Evolutionary conservation across 148 eudicot genomes (phyloP).

Genomic region (Camellia lanceoleosa): DNA sequence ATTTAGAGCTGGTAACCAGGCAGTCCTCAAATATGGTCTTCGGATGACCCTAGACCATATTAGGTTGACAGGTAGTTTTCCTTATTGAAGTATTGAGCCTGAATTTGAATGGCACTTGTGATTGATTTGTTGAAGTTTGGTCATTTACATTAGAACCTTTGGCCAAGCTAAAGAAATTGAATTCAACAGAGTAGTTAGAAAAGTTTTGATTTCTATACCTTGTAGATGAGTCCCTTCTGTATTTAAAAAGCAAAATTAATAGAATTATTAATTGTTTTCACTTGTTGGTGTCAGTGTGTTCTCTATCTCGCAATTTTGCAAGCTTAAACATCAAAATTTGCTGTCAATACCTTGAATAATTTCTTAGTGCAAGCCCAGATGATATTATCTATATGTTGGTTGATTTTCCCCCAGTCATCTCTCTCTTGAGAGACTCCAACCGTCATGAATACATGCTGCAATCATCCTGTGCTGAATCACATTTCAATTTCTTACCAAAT

Average conservation of each 20-base stretch:
- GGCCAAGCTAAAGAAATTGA: slow-evolving; percentile 5
- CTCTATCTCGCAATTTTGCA: not conserved
- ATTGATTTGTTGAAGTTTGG: slow-evolving; percentile 16
- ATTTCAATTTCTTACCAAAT: too few relatives aligned
- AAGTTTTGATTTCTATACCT: slow-evolving; percentile 3
- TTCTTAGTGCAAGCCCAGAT: too few relatives aligned
- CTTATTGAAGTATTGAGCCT: slow-evolving; percentile 33
- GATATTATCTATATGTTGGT: too few relatives aligned
- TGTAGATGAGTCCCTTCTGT: slow-evolving; percentile 15
- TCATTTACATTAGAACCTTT: slow-evolving; percentile 7
- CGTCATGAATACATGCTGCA: too few relatives aligned
- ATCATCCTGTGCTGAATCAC: too few relatives aligned
- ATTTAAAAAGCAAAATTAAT: slow-evolving; percentile 8
- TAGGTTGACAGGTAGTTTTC: slow-evolving; percentile 56
- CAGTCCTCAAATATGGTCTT: slow-evolving; percentile 65
- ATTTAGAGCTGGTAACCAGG: slow-evolving; percentile 66
- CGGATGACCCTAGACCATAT: slow-evolving; percentile 61
- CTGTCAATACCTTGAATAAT: too few relatives aligned
- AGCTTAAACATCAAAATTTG: not conserved
- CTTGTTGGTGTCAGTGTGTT: not conserved
- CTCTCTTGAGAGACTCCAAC: too few relatives aligned
- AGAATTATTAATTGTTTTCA: not conserved
- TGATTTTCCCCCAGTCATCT: too few relatives aligned
- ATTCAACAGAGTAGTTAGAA: not conserved
- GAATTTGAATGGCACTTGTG: not conserved